Evolutionary conservation across 73 alveolate genomes (phyloP), one percentile per base, ranked within the genome.

Genomic region (Symbiodinium natans): DNA sequence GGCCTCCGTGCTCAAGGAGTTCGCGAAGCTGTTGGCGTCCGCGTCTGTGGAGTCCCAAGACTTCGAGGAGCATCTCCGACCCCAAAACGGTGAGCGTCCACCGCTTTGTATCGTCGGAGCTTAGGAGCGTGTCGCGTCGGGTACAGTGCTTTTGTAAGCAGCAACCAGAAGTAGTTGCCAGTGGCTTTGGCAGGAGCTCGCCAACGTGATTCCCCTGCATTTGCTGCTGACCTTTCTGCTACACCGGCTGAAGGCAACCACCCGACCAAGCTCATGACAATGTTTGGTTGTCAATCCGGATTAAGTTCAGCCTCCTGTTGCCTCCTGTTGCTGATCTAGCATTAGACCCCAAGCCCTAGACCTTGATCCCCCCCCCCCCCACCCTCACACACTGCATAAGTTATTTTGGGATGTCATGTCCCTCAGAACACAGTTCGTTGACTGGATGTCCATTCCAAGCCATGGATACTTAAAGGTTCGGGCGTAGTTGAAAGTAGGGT

Each of bases 181-280:
- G n/a, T n/a, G n/a, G n/a, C n/a, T n/a, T n/a, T n/a, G n/a, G 59
- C 38, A 63, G 80, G 80, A 63, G 89, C 68, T 90, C 75, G 80
- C 85, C 80, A 90, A 90, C 48, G 97, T 90, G 41, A 90, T 80
- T 39, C 97, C 97, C n/a, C 23, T 90, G 97, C 97, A 90, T 90
- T 46, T 90, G 97, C 54, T 90, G 80, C 52, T 90, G 80, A 90
- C 97, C 82, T 90, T 68, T 80, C 40, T 90, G 80, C 89, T 90
- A 46, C 97, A 90, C 71, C 97, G 80, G 97, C 27, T 71, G 2
- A 71, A 71, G 84, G 43, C 40, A 33, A 2, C 84, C 8, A 8
- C 63, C 2, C 27, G 39, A 68, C 82, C 82, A 19, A 68, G 5
- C 39, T 68, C 17, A 15, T 1, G 4, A 3, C 38, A 36, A 29